phyloP scores from a whole-genome alignment of 2,329 filamentous ascomycete species.

The Dactylellina sp. region DNA sequence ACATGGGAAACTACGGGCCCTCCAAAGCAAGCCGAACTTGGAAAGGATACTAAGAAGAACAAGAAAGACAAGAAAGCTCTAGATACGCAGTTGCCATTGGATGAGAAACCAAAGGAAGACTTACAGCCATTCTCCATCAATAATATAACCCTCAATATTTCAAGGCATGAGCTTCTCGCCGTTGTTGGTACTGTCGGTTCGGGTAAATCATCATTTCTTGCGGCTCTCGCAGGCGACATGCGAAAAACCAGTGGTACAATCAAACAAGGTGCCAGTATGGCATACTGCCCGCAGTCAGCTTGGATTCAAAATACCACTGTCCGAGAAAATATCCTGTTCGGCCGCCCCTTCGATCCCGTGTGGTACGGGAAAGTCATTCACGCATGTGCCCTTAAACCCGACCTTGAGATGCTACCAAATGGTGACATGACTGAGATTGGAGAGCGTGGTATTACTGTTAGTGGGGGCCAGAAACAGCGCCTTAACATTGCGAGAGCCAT shows the following conservation, averaged over 20 bases:
- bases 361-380: slow-evolving; percentile 69
- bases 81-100: slow-evolving; percentile 70
- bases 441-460: slow-evolving; percentile 66
- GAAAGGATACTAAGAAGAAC: slow-evolving; percentile 86
- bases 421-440: slow-evolving; percentile 65
- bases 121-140: slow-evolving; percentile 94
- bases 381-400: slow-evolving; percentile 63
- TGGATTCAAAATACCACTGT: slow-evolving; percentile 99
- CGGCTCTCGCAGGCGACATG: slow-evolving; percentile 87
- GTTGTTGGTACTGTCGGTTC: slow-evolving; percentile 91
- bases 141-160: slow-evolving; percentile 86
- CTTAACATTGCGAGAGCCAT: slow-evolving; percentile 87
- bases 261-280: slow-evolving; percentile 81
- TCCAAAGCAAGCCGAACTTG: slow-evolving; percentile 78
- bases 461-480: slow-evolving; percentile 67
- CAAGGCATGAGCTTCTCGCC: slow-evolving; percentile 92
- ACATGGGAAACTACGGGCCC: slow-evolving; percentile 81
- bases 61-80: slow-evolving; percentile 93
- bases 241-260: slow-evolving; percentile 90
- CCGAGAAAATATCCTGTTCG: slow-evolving; percentile 96
- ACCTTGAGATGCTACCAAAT: slow-evolving; percentile 63
- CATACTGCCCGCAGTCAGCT: slow-evolving; percentile 90
- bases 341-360: slow-evolving; percentile 88
- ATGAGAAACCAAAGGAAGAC: slow-evolving; percentile 60
- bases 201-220: slow-evolving; percentile 92